Conservation (phyloP, 1,284 basidiomycete species). For the Cutaneotrichosporon sp. region DNA sequence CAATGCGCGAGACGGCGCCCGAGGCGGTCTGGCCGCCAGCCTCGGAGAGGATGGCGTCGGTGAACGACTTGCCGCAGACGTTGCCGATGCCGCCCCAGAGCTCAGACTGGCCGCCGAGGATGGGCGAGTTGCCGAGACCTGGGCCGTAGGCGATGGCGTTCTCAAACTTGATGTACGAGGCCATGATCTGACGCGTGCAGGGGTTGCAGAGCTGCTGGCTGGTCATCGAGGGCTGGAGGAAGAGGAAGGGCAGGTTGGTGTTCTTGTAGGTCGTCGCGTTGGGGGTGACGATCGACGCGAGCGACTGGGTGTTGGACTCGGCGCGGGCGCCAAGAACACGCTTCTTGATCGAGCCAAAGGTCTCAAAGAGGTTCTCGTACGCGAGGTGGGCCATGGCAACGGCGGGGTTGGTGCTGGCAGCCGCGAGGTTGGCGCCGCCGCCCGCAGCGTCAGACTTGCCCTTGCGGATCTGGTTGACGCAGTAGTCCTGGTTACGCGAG, state of each 20-base stretch:
- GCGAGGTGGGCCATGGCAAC: constrained; percentile 21
- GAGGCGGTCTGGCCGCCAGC: constrained; percentile 30
- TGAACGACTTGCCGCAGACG: constrained; percentile 49
- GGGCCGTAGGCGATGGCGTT: constrained; percentile 63
- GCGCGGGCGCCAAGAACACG: constrained; percentile 25
- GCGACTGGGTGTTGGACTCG: constrained; percentile 8
- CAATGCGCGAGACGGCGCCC: constrained; percentile 23
- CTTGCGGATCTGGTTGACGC: constrained; percentile 52
- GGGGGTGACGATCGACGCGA: constrained; percentile 50
- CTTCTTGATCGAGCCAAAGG: constrained; percentile 25
- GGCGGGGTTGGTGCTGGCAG: constrained; percentile 22
- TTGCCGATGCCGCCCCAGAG: constrained; percentile 60
- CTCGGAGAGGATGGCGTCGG: constrained; percentile 39
- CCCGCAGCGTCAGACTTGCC: constrained; percentile 15
- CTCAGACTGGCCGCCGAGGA: constrained; percentile 61
- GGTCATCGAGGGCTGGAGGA: constrained; percentile 57
- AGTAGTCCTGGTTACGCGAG: constrained; percentile 60
- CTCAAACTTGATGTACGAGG: constrained; percentile 70
- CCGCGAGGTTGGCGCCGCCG: constrained; percentile 3
- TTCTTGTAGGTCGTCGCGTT: constrained; percentile 62
- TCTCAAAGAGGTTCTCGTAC: constrained; percentile 39
- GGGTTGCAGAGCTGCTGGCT: constrained; percentile 63
- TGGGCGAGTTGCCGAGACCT: constrained; percentile 59
- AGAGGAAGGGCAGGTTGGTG: constrained; percentile 71
- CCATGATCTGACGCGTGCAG: constrained; percentile 71